Base-by-base conservation (phyloP, 441 rosid genomes). In the Syzygium syzygioides region DNA sequence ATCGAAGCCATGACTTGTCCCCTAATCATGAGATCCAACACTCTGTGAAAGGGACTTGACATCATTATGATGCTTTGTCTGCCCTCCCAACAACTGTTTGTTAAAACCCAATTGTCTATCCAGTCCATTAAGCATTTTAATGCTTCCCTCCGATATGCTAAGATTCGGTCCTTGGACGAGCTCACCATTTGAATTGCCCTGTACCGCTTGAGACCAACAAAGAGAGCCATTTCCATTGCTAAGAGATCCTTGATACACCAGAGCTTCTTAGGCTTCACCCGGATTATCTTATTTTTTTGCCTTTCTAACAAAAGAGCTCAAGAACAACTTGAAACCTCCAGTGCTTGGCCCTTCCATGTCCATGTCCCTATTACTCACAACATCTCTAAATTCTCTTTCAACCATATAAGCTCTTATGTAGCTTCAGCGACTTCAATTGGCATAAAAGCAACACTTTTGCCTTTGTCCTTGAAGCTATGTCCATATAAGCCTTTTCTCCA, bases 261-360 rank as follows among this genome's bases (percentile, higher is more conserved):
- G 93, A 91, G 89, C 89, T 86, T 95, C 59, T 95, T 95, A 88
- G 91, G 95, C 94, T 93, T 93, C 19, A 95, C 92, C 86, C 95
- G 90, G 90, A 86, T 93, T 93, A 86, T 93, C 95, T 17, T 90
- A 86, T 90, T 93, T 95, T 87, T 92, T 94, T 19, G 89, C 55
- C 91, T 89, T 95, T 90, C 94, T 92, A 89, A 93, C 95, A 34
- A 98, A 96, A 87, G 98, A 95, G 86, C 89, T 92, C 37, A 96
- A 92, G 89, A 98, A 98, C 91, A 98, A 94, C 88, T 97, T 98
- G 91, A 98, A 98, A 41, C 98, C 99, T 92, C 97, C 93, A 52
- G 89, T 90, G 91, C 98, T 97, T 57, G 97, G 98, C 85, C 96
- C 99, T 93, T 95, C 97, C 89, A 93, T 90, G 90, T 93, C 96